A percentile compares a stretch with the other conserved stretches of the same genome.
Conservation (phyloP, 2,329 filamentous ascomycete genomes). For the Aspergillus intermedius region DNA sequence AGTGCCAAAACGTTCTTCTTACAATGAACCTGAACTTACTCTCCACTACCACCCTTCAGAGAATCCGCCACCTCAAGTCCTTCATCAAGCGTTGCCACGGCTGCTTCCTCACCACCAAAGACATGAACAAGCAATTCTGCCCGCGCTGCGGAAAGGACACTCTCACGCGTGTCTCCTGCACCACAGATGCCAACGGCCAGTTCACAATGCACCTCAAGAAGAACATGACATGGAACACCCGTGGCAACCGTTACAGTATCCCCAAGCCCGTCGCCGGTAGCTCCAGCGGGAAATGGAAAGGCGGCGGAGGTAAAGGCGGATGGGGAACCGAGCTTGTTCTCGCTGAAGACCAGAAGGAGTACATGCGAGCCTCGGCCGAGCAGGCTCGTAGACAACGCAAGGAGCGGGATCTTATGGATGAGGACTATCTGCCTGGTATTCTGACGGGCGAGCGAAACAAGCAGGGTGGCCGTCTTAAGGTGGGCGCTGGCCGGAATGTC, state of each 20-base stretch:
- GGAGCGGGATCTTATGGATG: slow-evolving; percentile 84
- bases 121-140: slow-evolving; percentile 89
- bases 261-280: slow-evolving; percentile 82
- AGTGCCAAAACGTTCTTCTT: slow-evolving; percentile 77
- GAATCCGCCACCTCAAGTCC: slow-evolving; percentile 78
- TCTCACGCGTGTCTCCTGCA: slow-evolving; percentile 76
- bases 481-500: slow-evolving; percentile 79
- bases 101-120: slow-evolving; percentile 77
- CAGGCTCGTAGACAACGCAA: slow-evolving; percentile 55
- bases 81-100: slow-evolving; percentile 91
- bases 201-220: slow-evolving; percentile 84
- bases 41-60: slow-evolving; percentile 63
- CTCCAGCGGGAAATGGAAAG: slow-evolving; percentile 65
- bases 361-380: slow-evolving; percentile 56
- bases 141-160: slow-evolving; percentile 82
- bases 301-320: slow-evolving; percentile 70
- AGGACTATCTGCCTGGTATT: slow-evolving; percentile 82
- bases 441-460: slow-evolving; percentile 69
- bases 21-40: slow-evolving; percentile 91
- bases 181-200: slow-evolving; percentile 70
- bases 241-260: slow-evolving; percentile 86
- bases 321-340: slow-evolving; percentile 83
- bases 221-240: slow-evolving; percentile 94
- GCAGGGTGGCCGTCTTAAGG: slow-evolving; percentile 60
- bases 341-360: slow-evolving; percentile 96